Conservation (phyloP, 208 protist species). For the Zelonia costaricensis region DNA sequence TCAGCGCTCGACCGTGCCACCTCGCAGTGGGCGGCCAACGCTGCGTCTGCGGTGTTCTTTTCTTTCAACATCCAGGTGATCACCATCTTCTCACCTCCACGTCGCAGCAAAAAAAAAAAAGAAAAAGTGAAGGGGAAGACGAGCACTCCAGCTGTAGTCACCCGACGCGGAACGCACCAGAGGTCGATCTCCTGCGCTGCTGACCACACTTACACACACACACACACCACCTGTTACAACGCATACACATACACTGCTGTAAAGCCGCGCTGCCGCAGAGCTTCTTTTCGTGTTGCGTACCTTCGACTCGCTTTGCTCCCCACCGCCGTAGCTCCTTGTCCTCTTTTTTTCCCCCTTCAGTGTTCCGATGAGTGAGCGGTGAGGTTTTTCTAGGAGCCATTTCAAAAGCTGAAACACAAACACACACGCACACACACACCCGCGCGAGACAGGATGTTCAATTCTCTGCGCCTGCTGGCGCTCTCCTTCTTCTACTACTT, state of each 20-base stretch:
- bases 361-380: too few species aligned
- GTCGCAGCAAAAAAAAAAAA: neutral
- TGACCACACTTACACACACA: neutral
- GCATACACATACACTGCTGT: neutral
- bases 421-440: slow-evolving; percentile 2
- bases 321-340: too few species aligned
- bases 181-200: too few species aligned
- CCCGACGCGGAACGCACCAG: neutral
- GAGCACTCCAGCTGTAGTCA: neutral
- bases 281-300: neutral
- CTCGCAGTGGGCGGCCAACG: too few species aligned
- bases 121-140: neutral
- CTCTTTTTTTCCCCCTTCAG: too few species aligned
- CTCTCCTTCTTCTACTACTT: slow-evolving; percentile 34
- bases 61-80: neutral
- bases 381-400: neutral
- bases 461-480: slow-evolving; percentile 17
- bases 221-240: neutral
- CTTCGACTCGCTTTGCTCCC: neutral
- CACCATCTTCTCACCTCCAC: neutral
- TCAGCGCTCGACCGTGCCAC: too few species aligned
- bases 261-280: neutral
- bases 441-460: slow-evolving; percentile 17
- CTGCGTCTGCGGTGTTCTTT: too few species aligned
- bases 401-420: neutral